Base-by-base conservation (phyloP, 495 filamentous ascomycete genomes). In the Xylaria telfairii region DNA sequence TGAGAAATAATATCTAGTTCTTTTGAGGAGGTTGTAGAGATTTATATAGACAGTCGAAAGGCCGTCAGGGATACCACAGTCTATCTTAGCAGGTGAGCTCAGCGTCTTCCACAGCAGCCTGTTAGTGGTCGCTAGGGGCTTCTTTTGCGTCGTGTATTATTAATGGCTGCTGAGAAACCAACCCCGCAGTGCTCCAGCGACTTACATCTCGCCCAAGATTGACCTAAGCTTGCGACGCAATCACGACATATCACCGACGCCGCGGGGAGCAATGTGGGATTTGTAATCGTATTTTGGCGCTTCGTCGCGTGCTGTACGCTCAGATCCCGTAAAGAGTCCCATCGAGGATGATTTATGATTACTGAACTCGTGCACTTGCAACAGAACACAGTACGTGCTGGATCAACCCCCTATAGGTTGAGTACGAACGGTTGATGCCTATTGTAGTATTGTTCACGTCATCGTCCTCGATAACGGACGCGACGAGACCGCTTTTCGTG, bases 101-200 rank as follows among this genome's bases (percentile, higher is more conserved):
- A 66, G 44, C 62, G n/a, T 32, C 28, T 30, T 32, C 32, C 17
- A 30, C 42, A 19, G 62, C 26, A 21, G 24, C 19, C 42, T 8
- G 5, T 37, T 42, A 42, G 64, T 21, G 64, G 21, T 4, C 32
- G 41, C n/a, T 41, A 26, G 32, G 61, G 24, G 39, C 37, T 42
- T 17, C 32, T 3, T 21, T 17, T 19, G 57, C 57, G 3, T 21
- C 13, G 24, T 64, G 64, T 32, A 66, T 66, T 66, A 66, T 41
- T 66, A 66, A 66, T 66, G 46, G 32, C 47, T 54, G 64, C 64
- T 66, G 64, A 66, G 64, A 49, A 65, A 65, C 42, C 62, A 54
- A 66, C 64, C 64, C 64, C 64, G 64, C 64, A 66, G 30, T n/a
- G 46, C 19, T n/a, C 47, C 9, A 34, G 34, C 64, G 64, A 54